phyloP scores from a whole-genome alignment of 306 rosid species.

The Cucurbita moschata region DNA sequence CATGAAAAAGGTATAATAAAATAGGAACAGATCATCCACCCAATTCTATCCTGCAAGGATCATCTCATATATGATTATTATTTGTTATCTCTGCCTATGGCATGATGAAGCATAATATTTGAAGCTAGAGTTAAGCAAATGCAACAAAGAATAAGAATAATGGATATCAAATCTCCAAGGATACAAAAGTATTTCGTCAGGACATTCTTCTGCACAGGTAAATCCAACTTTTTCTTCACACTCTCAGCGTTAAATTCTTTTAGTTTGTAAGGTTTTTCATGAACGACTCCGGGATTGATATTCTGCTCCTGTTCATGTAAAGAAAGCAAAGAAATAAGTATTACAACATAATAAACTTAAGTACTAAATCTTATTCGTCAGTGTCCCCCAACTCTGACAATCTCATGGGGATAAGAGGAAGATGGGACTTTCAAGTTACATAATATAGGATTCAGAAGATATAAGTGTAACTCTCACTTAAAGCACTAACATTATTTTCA shows the following conservation, averaged over 20 bases:
- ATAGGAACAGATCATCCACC: background rate
- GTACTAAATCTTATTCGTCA: background rate
- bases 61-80: background rate
- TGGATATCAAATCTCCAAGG: slow-evolving; percentile 19
- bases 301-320: slow-evolving; percentile 38
- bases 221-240: slow-evolving; percentile 52
- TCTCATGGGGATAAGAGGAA: background rate
- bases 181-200: slow-evolving; percentile 85
- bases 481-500: background rate
- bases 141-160: background rate
- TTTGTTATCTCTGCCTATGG: background rate
- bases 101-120: background rate
- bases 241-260: slow-evolving; percentile 34
- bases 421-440: background rate
- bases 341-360: background rate
- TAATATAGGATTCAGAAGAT: background rate
- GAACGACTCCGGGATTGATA: slow-evolving; percentile 11
- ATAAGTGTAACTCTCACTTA: background rate
- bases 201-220: slow-evolving; percentile 83
- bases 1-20: background rate
- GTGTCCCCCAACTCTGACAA: background rate
- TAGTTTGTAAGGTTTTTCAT: slow-evolving; percentile 19
- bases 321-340: slow-evolving; percentile 8
- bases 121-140: background rate
- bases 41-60: background rate